Percentiles rank a stretch among this genome's conserved stretches.
Evolutionary conservation across 805 yeast genomes (phyloP).

Genomic region (Nakazawaea anatomiae): DNA sequence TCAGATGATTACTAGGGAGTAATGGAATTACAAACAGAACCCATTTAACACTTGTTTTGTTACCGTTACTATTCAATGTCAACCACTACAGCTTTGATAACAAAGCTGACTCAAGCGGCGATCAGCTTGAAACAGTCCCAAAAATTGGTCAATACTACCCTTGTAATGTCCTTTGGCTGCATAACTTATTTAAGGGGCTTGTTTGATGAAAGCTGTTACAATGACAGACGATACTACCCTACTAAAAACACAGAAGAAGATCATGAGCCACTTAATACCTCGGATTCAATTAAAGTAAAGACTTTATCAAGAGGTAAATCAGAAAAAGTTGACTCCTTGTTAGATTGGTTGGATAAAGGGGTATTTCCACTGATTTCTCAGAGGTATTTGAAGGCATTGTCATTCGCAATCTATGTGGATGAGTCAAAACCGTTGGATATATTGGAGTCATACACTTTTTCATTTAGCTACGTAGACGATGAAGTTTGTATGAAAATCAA

Average conservation of each 20-base stretch:
- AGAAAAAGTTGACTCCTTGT: slow-evolving; percentile 38
- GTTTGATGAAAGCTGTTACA: slow-evolving; percentile 49
- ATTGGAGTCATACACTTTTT: slow-evolving; percentile 46
- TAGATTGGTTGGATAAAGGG: slow-evolving; percentile 51
- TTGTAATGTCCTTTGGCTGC: slow-evolving; percentile 51
- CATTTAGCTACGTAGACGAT: slow-evolving; percentile 33
- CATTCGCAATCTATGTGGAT: slow-evolving; percentile 39
- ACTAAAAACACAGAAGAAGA: slow-evolving; percentile 21
- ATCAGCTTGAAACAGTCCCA: slow-evolving; percentile 35
- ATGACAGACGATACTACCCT: slow-evolving; percentile 40
- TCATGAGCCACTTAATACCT: background rate
- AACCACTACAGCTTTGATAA: background rate
- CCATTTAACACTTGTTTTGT: no score
- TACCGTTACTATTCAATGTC: background rate
- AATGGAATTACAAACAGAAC: background rate
- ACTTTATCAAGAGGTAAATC: slow-evolving; percentile 41
- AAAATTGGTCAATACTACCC: slow-evolving; percentile 39
- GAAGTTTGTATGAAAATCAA: background rate
- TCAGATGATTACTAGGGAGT: no score
- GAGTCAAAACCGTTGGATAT: slow-evolving; percentile 34
- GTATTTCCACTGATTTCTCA: slow-evolving; percentile 36
- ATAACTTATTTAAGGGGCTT: slow-evolving; percentile 51
- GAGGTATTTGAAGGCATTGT: slow-evolving; percentile 37
- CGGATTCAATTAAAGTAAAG: slow-evolving; percentile 37
- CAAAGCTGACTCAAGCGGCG: slow-evolving; percentile 15